phyloP scores from a whole-genome alignment of 257 asterid genomes.

The Galeopsis tetrahit region DNA sequence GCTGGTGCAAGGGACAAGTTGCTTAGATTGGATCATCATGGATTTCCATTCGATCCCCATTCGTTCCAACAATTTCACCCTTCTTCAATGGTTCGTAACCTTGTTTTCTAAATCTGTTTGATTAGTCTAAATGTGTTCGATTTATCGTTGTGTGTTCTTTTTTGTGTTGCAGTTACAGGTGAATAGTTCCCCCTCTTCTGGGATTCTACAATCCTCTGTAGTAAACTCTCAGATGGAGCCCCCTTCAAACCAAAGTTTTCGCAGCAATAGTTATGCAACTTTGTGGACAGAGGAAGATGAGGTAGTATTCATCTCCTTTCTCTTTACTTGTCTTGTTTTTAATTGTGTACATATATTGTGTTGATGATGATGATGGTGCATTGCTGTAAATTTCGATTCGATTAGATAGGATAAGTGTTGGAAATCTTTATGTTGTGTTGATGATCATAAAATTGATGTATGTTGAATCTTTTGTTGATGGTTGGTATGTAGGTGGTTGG shows the following conservation, averaged over 20 bases:
- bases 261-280: constrained; percentile 45
- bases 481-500: constrained; percentile 58
- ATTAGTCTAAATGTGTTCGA: too few relatives aligned
- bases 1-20: constrained; percentile 38
- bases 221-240: constrained; percentile 74
- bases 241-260: constrained; percentile 97
- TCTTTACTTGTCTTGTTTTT: not conserved
- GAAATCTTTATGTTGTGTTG: not conserved
- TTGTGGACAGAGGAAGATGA: constrained; percentile 68
- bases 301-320: constrained; percentile 54
- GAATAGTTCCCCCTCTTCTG: constrained; percentile 54
- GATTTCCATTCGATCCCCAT: constrained; percentile 38
- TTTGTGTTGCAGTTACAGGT: constrained; percentile 44
- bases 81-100: constrained; percentile 52
- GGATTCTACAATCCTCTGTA: constrained; percentile 60
- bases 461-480: constrained; percentile 9
- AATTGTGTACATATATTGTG: not conserved
- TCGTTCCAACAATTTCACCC: constrained; percentile 46
- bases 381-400: not conserved
- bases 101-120: not conserved
- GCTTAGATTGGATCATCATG: constrained; percentile 44
- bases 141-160: not conserved
- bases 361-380: not conserved
- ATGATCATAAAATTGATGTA: not conserved
- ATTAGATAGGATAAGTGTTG: not conserved